These are phyloP conservation scores for Wallacemonas sp. DNA, from an alignment of 208 protist genomes.

Conservation along the genomic window DNA sequence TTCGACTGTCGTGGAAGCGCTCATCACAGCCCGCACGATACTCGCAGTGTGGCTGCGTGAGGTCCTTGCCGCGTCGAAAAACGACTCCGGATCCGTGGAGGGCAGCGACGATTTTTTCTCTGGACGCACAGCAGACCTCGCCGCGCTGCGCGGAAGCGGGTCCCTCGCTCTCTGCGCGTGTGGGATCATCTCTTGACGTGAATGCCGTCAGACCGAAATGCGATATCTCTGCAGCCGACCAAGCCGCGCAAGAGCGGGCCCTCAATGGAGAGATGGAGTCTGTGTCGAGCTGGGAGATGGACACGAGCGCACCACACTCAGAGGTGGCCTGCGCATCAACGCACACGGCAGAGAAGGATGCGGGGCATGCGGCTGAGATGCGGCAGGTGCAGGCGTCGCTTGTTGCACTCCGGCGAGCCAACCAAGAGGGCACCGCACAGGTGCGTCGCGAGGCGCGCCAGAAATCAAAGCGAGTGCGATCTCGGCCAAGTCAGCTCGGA, in stretches of 20 bases:
- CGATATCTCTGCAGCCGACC: too few species aligned
- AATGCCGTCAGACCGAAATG: too few species aligned
- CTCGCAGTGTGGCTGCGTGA: not conserved
- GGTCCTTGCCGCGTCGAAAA: too few species aligned
- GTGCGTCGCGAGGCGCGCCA: not conserved
- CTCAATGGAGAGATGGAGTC: slow-evolving; percentile 18
- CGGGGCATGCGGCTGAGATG: not conserved
- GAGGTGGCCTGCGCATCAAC: too few species aligned
- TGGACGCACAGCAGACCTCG: too few species aligned
- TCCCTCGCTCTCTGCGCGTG: not conserved
- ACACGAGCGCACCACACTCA: too few species aligned
- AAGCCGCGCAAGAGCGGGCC: not conserved
- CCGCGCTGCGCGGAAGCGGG: not conserved
- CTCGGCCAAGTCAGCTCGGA: too few species aligned
- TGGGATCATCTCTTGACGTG: too few species aligned
- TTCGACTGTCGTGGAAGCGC: not conserved
- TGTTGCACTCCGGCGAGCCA: not conserved
- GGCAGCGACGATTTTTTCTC: too few species aligned
- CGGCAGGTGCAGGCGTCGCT: not conserved
- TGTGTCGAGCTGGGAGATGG: slow-evolving; percentile 28
- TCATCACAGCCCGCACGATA: not conserved
- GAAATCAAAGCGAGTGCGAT: too few species aligned
- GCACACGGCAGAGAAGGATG: not conserved
- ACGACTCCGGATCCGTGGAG: too few species aligned
- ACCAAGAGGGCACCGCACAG: not conserved